A percentile compares a stretch with the other conserved stretches of the same genome.
Evolutionary conservation across 2,329 filamentous ascomycete genomes (phyloP).

Genomic region (Chaetoscypha palmicola): DNA sequence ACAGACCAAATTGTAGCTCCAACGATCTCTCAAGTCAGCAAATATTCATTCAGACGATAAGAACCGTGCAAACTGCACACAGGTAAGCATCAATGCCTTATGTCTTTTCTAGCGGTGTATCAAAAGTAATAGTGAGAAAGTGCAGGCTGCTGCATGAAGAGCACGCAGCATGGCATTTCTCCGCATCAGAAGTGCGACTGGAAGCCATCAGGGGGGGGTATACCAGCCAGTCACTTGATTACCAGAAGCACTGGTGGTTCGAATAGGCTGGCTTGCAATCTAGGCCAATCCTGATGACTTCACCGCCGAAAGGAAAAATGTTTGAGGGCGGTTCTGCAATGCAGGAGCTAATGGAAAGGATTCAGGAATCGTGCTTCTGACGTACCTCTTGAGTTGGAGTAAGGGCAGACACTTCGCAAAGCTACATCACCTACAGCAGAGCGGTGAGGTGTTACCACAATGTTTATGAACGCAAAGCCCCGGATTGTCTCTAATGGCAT

Average conservation of each 20-base stretch:
- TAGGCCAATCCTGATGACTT: constrained; percentile 2
- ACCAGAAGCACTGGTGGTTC: neutral
- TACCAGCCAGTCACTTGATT: neutral
- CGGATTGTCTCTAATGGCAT: constrained; percentile 25
- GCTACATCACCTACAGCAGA: constrained; percentile 18
- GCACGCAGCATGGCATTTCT: constrained; percentile 4
- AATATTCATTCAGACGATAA: too few species aligned
- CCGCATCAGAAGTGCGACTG: constrained; percentile 8
- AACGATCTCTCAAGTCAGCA: too few species aligned
- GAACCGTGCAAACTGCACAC: too few species aligned
- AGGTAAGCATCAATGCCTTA: too few species aligned
- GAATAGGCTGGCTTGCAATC: neutral
- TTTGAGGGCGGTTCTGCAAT: constrained; percentile 18
- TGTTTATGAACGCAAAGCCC: constrained; percentile 29
- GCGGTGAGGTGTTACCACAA: constrained; percentile 27
- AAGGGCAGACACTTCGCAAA: constrained; percentile 20
- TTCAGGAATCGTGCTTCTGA: constrained; percentile 16
- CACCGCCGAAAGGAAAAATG: constrained; percentile 10
- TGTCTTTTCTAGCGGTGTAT: too few species aligned
- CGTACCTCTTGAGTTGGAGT: constrained; percentile 17
- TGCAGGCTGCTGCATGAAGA: constrained; percentile 5
- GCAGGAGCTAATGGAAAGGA: constrained; percentile 13
- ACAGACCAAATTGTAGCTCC: too few species aligned
- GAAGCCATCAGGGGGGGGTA: neutral
- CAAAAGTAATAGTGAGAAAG: too few species aligned